Evolutionary conservation across 331 rosid species (phyloP), one percentile per base, ranked within the genome.

Genomic region (Pyracantha coccinea): DNA sequence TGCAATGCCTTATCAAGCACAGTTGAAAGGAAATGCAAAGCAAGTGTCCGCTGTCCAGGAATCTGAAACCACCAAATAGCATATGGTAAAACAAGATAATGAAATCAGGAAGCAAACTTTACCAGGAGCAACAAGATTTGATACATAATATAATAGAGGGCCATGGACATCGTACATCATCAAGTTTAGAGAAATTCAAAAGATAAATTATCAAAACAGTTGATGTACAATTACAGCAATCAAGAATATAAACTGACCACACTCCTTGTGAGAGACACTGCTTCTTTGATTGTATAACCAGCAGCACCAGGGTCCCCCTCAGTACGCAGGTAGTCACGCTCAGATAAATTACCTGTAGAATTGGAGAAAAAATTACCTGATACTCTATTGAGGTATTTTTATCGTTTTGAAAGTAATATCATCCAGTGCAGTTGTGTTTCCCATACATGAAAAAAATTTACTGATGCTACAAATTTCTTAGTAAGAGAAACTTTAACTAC

Each of bases 271-370:
- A 92, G 93, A 20, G 86, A 87, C 69, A 89, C 85, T 27, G 97
- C 97, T 83, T 95, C 97, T 84, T 88, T 94, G 77, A 94, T 88
- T 71, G 97, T 90, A 83, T 92, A 95, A 81, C 99, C 99, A 29
- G 88, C 87, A 64, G 96, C 97, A 79, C 90, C 84, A 29, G 97
- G 97, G 76, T 92, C 97, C 57, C 97, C 99, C 77, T 95, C 99
- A 1, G 93, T 85, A 74, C 97, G 89, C 81, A 95, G 83, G 84
- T 81, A 92, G 86, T 95, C 99, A 4, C 96, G 96, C 54, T 88
- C 87, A 32, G 84, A 55, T 69, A 86, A 79, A 79, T 85, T 77
- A 72, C 79, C 93, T 83, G 74, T 27, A 44, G 9, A 21, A 71
- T 47, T n/a, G 67, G 10, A 32, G 41, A 55, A 61, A 52, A 7